phyloP scores from a whole-genome alignment of 2,329 filamentous ascomycete species.

The Aspergillus intermedius region DNA sequence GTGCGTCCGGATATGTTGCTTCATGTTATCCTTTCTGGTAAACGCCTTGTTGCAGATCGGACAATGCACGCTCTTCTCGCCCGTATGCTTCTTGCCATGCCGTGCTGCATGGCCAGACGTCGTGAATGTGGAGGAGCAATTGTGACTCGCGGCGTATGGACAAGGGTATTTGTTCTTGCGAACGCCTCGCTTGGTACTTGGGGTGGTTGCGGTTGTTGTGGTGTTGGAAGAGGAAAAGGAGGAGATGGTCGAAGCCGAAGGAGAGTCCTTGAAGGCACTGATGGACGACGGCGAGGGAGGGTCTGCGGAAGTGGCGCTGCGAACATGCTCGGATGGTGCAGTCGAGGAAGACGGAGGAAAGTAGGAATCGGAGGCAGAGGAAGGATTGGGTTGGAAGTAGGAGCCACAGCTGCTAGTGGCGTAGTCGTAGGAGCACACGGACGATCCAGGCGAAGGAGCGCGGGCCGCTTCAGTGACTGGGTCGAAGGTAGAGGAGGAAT shows the following conservation, averaged over 20 bases:
- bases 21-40: conserved; percentile 65
- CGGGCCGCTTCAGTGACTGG: conserved; percentile 20
- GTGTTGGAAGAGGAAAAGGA: neutral
- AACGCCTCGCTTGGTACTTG: conserved; percentile 10
- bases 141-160: conserved; percentile 54
- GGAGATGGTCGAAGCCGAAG: conserved; percentile 6
- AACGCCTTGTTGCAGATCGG: conserved; percentile 63
- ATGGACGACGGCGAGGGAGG: conserved; percentile 23
- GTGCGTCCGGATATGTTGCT: conserved; percentile 60
- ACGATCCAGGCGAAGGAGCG: conserved; percentile 26
- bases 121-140: conserved; percentile 58
- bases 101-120: conserved; percentile 62
- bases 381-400: conserved; percentile 19
- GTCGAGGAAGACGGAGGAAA: conserved; percentile 15
- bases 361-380: conserved; percentile 19
- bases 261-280: conserved; percentile 17
- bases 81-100: conserved; percentile 63
- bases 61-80: conserved; percentile 62
- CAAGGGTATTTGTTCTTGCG: conserved; percentile 61
- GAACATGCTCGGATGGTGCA: conserved; percentile 18
- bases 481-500: conserved; percentile 19
- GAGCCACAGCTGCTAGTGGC: conserved; percentile 13
- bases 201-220: neutral
- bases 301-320: conserved; percentile 17
- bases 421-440: conserved; percentile 30